Evolutionary conservation across 148 eudicot genomes (phyloP).

Genomic region (Vaccinium macrocarpon): DNA sequence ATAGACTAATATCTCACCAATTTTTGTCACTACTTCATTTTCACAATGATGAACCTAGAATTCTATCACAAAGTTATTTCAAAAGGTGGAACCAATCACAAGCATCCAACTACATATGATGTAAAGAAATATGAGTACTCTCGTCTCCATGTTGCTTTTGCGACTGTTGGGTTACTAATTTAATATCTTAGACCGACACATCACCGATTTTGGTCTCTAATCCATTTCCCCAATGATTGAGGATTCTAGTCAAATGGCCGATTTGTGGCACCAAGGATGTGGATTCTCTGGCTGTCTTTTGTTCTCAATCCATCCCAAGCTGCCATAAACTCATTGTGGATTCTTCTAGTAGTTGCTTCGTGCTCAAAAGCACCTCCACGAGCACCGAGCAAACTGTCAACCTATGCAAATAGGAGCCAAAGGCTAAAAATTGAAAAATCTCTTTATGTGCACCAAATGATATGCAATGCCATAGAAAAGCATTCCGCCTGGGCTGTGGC

Average conservation of each 20-base stretch:
- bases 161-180: too few relatives aligned
- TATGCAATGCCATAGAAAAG: neutral
- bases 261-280: slow-evolving; percentile 96
- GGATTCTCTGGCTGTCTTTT: slow-evolving; percentile 90
- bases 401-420: slow-evolving; percentile 37
- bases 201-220: too few relatives aligned
- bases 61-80: neutral
- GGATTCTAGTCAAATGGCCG: slow-evolving; percentile 76
- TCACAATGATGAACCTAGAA: neutral
- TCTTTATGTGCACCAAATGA: neutral
- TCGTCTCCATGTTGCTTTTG: too few relatives aligned
- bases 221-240: too few relatives aligned
- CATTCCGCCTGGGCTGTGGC: neutral
- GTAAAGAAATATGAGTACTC: too few relatives aligned
- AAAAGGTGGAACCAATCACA: neutral
- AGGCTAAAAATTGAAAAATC: slow-evolving; percentile 1
- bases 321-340: slow-evolving; percentile 99
- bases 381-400: slow-evolving; percentile 99
- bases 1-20: too few relatives aligned
- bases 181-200: too few relatives aligned
- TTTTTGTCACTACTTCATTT: too few relatives aligned
- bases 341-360: slow-evolving; percentile 98
- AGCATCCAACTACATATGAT: too few relatives aligned
- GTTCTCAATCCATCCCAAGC: slow-evolving; percentile 99
- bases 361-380: slow-evolving; percentile 98